Evolutionary conservation across 441 rosid genomes (phyloP).

Genomic region (Bocquillonia castaneifolia): DNA sequence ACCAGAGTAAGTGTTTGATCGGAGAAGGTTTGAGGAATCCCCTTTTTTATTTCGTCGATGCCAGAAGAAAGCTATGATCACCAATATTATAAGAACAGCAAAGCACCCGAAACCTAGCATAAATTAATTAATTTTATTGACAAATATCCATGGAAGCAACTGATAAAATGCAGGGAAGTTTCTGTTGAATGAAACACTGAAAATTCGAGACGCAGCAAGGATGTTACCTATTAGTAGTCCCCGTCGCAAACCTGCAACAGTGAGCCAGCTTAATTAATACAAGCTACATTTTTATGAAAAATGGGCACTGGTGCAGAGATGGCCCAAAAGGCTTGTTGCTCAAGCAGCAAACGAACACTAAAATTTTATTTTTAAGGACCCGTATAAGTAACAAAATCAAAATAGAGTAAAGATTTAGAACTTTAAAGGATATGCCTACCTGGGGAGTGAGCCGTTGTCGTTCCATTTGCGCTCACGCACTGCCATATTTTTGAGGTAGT

Average conservation of each 20-base stretch:
- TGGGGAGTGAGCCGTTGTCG: no score
- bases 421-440: no score
- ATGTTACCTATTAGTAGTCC: slow-evolving; percentile 6
- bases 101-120: slow-evolving; percentile 39
- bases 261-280: neutral
- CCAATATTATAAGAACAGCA: slow-evolving; percentile 10
- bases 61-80: slow-evolving; percentile 22
- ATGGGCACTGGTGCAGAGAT: neutral
- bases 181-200: neutral
- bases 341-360: no score
- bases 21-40: slow-evolving; percentile 21
- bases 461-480: no score
- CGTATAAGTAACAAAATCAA: neutral
- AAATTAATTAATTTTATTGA: neutral
- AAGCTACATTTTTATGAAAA: no score
- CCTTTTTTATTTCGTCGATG: slow-evolving; percentile 16
- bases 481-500: no score
- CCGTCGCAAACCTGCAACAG: neutral
- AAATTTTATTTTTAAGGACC: neutral
- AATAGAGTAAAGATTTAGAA: no score
- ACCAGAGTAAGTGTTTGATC: slow-evolving; percentile 16
- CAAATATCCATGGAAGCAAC: neutral
- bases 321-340: no score
- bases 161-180: neutral
- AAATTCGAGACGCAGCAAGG: neutral